These are phyloP conservation scores for Capronia coronata DNA, from an alignment of 2,329 filamentous ascomycete species.

Conservation along the genomic window DNA sequence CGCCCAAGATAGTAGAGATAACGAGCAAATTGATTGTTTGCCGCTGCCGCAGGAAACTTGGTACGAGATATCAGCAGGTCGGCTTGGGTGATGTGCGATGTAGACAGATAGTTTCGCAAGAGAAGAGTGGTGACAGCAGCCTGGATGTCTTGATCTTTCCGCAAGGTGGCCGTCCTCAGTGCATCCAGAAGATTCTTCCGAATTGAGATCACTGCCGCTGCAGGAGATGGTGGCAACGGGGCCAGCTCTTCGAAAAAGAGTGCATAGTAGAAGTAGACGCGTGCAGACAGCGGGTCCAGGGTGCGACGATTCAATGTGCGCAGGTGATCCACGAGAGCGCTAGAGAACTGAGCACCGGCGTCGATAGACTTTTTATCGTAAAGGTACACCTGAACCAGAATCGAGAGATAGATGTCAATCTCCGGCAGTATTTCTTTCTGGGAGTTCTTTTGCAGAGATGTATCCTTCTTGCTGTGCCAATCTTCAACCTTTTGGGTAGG, in stretches of 20 bases:
- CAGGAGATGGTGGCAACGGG: slow-evolving; percentile 79
- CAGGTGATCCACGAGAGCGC: slow-evolving; percentile 73
- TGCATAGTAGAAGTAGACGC: slow-evolving; percentile 97
- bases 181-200: slow-evolving; percentile 80
- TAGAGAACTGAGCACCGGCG: slow-evolving; percentile 76
- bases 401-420: slow-evolving; percentile 80
- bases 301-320: slow-evolving; percentile 88
- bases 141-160: slow-evolving; percentile 96
- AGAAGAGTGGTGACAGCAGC: slow-evolving; percentile 91
- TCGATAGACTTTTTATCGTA: slow-evolving; percentile 78
- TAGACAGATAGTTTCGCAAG: slow-evolving; percentile 90
- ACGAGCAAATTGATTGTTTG: slow-evolving; percentile 95
- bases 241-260: slow-evolving; percentile 88
- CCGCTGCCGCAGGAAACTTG: slow-evolving; percentile 85
- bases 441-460: slow-evolving; percentile 55
- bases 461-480: slow-evolving; percentile 65
- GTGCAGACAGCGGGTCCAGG: slow-evolving; percentile 84
- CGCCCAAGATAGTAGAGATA: slow-evolving; percentile 97
- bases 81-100: slow-evolving; percentile 93
- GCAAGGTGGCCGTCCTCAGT: slow-evolving; percentile 86
- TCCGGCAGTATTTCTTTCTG: slow-evolving; percentile 75
- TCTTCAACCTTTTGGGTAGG: slow-evolving; percentile 52
- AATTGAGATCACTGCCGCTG: slow-evolving; percentile 79
- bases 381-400: slow-evolving; percentile 78
- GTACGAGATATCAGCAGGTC: slow-evolving; percentile 94